These are phyloP conservation scores for Rubia yunnanensis DNA, from an alignment of 257 asterid species.

Conservation along the genomic window DNA sequence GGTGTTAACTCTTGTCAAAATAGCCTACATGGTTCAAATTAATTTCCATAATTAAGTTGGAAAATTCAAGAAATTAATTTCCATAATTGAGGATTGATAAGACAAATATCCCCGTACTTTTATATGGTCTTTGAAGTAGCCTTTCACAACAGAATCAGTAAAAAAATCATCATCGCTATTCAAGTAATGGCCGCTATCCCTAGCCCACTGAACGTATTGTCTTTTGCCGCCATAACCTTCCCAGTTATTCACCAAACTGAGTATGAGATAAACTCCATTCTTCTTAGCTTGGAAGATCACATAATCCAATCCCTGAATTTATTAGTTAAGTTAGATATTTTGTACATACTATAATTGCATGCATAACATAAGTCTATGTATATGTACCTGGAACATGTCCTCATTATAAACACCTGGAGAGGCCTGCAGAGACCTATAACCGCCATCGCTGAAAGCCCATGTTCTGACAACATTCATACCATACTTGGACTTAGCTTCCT, in stretches of 20 bases:
- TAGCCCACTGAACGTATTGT: not conserved
- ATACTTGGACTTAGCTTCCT: slow-evolving; percentile 19
- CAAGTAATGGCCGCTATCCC: not conserved
- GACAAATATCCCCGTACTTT: too few relatives aligned
- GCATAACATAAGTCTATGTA: too few relatives aligned
- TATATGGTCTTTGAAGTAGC: not conserved
- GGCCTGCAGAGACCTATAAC: slow-evolving; percentile 16
- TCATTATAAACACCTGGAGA: slow-evolving; percentile 23
- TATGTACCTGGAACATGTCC: slow-evolving; percentile 21
- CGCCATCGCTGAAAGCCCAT: slow-evolving; percentile 30
- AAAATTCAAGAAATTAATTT: too few relatives aligned
- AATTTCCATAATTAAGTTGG: not conserved
- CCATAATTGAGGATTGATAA: not conserved
- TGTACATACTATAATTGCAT: too few relatives aligned
- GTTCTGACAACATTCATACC: slow-evolving; percentile 28
- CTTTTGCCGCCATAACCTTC: not conserved
- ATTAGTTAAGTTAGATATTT: too few relatives aligned
- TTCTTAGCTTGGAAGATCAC: not conserved
- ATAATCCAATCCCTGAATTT: not conserved
- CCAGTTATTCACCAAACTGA: not conserved
- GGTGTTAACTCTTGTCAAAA: not conserved
- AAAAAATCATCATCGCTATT: not conserved
- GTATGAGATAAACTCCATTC: not conserved
- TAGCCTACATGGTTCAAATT: not conserved
- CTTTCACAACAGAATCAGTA: not conserved